Base-by-base conservation (phyloP, 108 stramenopile species). In the Nitzschia palea region DNA sequence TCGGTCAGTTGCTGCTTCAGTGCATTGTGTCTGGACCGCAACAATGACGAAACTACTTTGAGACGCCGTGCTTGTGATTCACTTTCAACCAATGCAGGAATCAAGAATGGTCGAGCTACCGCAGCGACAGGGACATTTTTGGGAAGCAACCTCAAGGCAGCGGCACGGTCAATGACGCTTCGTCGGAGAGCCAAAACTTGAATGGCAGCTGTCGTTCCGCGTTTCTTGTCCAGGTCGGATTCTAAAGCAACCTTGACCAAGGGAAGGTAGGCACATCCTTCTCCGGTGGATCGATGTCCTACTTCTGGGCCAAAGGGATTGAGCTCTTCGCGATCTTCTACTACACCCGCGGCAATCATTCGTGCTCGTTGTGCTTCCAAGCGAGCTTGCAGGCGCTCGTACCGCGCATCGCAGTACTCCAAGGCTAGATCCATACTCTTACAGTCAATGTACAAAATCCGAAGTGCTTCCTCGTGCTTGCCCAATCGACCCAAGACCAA, bases 11-110 rank as follows among this genome's bases (percentile, higher is more conserved):
- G 76, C 52, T 87, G 75, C 64, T 89, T 90, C 33, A 95, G 74
- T 23, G 79, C 61, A 18, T 83, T 62, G 57, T 91, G 88, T 28
- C 81, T 80, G 2, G 87, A 83, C 26, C 89, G 81, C 55, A 93
- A 60, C 51, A 95, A 68, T 27, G 91, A 77, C 5, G 91, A 80
- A 5, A 87, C 84, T 8, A 95, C 86, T 53, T 64, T 83, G 42
- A 95, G 70, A 44, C 90, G 85, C 1, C 95, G 91, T 12, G 85
- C 87, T 68, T 88, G 84, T 9, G 90, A 87, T 67, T 89, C 91
- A 55, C 81, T 81, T 59, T 91, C 89, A 8, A 91, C 88, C 30
- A 95, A 59, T 9, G 91, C 90, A 40, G 95, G 95, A 55, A 93
- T 88, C 4, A 93, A 65, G 52, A 93, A 95, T 27, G 90, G 89